Evolutionary conservation across 2,329 filamentous ascomycete genomes (phyloP).

Genomic region (Colletotrichum falcatum): DNA sequence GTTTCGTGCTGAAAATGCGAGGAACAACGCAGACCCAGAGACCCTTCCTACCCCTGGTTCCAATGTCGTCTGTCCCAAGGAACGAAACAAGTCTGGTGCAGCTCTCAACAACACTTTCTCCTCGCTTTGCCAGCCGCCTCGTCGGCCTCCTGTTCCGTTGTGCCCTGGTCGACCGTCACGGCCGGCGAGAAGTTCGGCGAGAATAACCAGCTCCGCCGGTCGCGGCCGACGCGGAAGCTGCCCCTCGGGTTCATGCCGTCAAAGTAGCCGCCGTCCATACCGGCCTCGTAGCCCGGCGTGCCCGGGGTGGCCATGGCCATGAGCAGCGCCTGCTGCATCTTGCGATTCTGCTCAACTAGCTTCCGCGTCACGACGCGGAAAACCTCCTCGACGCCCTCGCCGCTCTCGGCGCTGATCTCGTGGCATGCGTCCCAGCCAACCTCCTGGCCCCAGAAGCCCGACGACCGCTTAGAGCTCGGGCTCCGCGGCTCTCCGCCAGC

Average conservation of each 20-base stretch:
- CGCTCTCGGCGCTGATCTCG: slow-evolving; percentile 93
- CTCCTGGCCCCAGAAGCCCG: slow-evolving; percentile 90
- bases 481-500: slow-evolving; percentile 66
- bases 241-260: slow-evolving; percentile 60
- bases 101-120: slow-evolving; percentile 46
- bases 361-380: slow-evolving; percentile 78
- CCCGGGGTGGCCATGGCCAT: slow-evolving; percentile 66
- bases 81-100: not conserved
- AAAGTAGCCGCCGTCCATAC: slow-evolving; percentile 63
- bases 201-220: slow-evolving; percentile 71
- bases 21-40: not conserved
- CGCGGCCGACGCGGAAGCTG: slow-evolving; percentile 69
- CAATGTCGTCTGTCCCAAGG: not conserved
- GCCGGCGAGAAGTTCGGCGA: slow-evolving; percentile 65
- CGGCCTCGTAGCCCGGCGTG: slow-evolving; percentile 59
- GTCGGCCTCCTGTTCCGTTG: slow-evolving; percentile 44
- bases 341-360: slow-evolving; percentile 73
- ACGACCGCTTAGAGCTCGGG: slow-evolving; percentile 74
- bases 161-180: slow-evolving; percentile 60
- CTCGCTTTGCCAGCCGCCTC: slow-evolving; percentile 42
- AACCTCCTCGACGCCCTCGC: slow-evolving; percentile 96
- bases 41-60: not conserved
- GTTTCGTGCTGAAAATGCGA: not conserved
- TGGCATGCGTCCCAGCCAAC: slow-evolving; percentile 97
- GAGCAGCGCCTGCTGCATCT: slow-evolving; percentile 69